Conservation (phyloP, 306 rosid genomes). For the Hippophae gyantsensis region DNA sequence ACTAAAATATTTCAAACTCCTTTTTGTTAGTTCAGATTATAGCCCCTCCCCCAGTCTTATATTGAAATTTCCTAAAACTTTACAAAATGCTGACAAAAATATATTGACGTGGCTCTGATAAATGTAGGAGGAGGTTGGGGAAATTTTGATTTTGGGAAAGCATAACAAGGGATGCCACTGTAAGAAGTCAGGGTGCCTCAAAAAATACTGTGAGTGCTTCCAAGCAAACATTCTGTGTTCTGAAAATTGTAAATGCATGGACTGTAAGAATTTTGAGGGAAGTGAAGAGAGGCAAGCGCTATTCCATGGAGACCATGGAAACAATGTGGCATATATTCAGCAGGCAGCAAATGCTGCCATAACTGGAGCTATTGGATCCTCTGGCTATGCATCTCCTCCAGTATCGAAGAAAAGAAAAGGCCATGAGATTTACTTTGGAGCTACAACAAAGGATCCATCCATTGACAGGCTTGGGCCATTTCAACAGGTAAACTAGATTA, state of each 20-base stretch:
- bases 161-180: constrained; percentile 67
- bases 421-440: constrained; percentile 31
- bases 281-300: constrained; percentile 45
- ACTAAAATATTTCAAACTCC: too few species aligned
- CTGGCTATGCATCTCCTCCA: constrained; percentile 36
- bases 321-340: constrained; percentile 33
- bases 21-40: too few species aligned
- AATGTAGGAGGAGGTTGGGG: constrained; percentile 46
- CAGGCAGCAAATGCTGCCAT: constrained; percentile 49
- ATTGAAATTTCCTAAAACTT: neutral
- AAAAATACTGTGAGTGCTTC: constrained; percentile 64
- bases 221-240: constrained; percentile 67
- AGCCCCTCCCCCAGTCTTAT: neutral
- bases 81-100: neutral
- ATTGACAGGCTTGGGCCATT: constrained; percentile 18
- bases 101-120: constrained; percentile 19
- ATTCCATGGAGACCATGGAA: constrained; percentile 41
- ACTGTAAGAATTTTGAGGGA: constrained; percentile 65
- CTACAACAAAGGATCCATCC: constrained; percentile 36
- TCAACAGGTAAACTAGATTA: neutral
- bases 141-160: constrained; percentile 35
- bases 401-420: constrained; percentile 42
- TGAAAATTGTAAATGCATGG: constrained; percentile 65
- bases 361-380: constrained; percentile 47
- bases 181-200: constrained; percentile 59